Evolutionary conservation across 139 green algal species (phyloP).

Genomic region (Diplosphaera chodatii): DNA sequence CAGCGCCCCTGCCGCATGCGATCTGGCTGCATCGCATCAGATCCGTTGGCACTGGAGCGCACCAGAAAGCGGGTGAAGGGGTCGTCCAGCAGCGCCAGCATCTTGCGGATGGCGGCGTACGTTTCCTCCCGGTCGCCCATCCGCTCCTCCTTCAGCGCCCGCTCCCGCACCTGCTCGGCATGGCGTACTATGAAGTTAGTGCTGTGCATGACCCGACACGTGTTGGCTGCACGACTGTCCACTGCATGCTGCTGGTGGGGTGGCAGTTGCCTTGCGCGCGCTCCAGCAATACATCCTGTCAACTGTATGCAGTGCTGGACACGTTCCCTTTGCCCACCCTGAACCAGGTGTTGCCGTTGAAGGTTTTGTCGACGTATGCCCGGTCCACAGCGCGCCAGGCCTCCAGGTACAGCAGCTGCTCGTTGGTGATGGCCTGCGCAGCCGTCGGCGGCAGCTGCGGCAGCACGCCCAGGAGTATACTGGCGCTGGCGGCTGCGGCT

Average conservation of each 20-base stretch:
- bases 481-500: no score
- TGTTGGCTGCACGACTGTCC: no score
- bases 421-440: slow-evolving; percentile 64
- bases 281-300: no score
- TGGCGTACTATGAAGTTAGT: no score
- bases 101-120: slow-evolving; percentile 78
- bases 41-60: no score
- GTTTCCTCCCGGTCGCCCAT: slow-evolving; percentile 67
- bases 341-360: slow-evolving; percentile 96
- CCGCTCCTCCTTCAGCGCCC: slow-evolving; percentile 53
- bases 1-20: no score
- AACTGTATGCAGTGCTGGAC: no score
- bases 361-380: slow-evolving; percentile 95
- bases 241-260: no score
- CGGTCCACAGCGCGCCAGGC: slow-evolving; percentile 91
- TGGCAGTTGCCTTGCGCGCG: no score
- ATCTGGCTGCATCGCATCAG: no score
- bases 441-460: slow-evolving; percentile 2
- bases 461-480: neutral
- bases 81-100: slow-evolving; percentile 79
- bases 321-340: slow-evolving; percentile 40
- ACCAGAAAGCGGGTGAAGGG: slow-evolving; percentile 95
- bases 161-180: slow-evolving; percentile 49
- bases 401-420: slow-evolving; percentile 95
- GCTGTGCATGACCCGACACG: no score